Evolutionary conservation across 1,139 yeast genomes (phyloP).

Genomic region (Casaregolazyma lundiana): DNA sequence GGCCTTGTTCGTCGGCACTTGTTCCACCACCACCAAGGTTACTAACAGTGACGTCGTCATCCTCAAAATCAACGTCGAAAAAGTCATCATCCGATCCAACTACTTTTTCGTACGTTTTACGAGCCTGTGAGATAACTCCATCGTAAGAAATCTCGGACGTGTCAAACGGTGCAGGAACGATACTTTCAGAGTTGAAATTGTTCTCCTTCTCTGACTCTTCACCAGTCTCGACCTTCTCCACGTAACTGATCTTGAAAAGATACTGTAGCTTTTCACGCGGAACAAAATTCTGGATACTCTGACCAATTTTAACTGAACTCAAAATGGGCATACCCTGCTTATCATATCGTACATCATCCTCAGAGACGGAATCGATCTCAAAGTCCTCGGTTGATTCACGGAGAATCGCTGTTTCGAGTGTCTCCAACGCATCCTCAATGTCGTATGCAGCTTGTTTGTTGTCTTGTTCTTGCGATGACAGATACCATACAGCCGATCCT

Average conservation of each 20-base stretch:
- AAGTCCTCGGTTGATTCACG: slow-evolving; percentile 64
- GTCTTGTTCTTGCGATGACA: slow-evolving; percentile 72
- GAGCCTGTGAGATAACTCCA: slow-evolving; percentile 82
- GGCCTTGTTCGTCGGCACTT: slow-evolving; percentile 11
- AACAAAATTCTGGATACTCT: slow-evolving; percentile 75
- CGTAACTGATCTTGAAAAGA: slow-evolving; percentile 71
- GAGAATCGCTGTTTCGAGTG: slow-evolving; percentile 72
- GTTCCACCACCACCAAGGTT: slow-evolving; percentile 8
- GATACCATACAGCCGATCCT: slow-evolving; percentile 89
- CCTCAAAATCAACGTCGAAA: slow-evolving; percentile 93
- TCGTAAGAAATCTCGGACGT: slow-evolving; percentile 85
- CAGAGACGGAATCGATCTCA: slow-evolving; percentile 51
- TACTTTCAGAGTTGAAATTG: slow-evolving; percentile 7
- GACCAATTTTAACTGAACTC: slow-evolving; percentile 80
- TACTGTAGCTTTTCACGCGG: slow-evolving; percentile 76
- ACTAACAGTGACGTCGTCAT: slow-evolving; percentile 54
- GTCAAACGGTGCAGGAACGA: slow-evolving; percentile 61
- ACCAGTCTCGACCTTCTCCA: slow-evolving; percentile 43
- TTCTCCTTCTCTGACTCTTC: slow-evolving; percentile 16
- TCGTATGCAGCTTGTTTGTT: slow-evolving; percentile 62
- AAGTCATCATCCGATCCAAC: slow-evolving; percentile 95
- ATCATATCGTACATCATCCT: slow-evolving; percentile 48
- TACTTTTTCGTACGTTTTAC: slow-evolving; percentile 62
- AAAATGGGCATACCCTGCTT: slow-evolving; percentile 63
- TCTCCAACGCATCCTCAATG: slow-evolving; percentile 71